A percentile compares a stretch with the other conserved stretches of the same genome.
These are phyloP conservation scores for Crassisporium funariophilum DNA, from an alignment of 768 basidiomycete genomes.

Conservation along the genomic window DNA sequence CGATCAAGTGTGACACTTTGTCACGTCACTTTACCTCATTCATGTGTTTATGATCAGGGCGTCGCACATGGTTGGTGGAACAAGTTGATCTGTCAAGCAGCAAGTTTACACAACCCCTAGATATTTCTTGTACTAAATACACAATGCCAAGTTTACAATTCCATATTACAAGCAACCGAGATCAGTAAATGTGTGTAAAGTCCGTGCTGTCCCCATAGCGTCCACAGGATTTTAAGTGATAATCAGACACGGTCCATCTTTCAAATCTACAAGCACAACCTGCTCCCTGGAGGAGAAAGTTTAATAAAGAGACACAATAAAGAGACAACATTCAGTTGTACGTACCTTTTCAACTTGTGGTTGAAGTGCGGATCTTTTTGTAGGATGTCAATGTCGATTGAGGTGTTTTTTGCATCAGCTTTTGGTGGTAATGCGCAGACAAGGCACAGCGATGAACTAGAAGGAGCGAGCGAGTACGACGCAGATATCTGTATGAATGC, in stretches of 20 bases:
- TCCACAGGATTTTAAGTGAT: conserved; percentile 50
- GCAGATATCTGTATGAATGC: conserved; percentile 51
- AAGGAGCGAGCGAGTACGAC: conserved; percentile 64
- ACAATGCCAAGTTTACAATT: no score
- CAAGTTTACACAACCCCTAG: no score
- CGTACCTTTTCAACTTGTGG: conserved; percentile 18
- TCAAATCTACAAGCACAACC: conserved; percentile 51
- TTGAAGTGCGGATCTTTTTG: conserved; percentile 39
- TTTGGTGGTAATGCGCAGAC: conserved; percentile 52
- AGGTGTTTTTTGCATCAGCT: conserved; percentile 40
- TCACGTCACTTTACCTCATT: background rate
- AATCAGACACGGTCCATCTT: conserved; percentile 54
- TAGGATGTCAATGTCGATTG: conserved; percentile 45
- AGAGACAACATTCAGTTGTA: background rate
- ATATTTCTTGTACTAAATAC: no score
- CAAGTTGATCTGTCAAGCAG: no score
- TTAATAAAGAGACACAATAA: conserved; percentile 1
- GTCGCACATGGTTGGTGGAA: no score
- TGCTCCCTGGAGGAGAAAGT: conserved; percentile 39
- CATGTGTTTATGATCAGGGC: conserved; percentile 1
- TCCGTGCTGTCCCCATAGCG: no score
- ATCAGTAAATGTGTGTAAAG: no score
- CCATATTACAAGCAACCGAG: no score
- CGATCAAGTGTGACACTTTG: conserved; percentile 30
- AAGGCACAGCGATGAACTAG: conserved; percentile 59